phyloP scores from a whole-genome alignment of 495 filamentous ascomycete genomes.

The Hypomontagnella monticulosa region DNA sequence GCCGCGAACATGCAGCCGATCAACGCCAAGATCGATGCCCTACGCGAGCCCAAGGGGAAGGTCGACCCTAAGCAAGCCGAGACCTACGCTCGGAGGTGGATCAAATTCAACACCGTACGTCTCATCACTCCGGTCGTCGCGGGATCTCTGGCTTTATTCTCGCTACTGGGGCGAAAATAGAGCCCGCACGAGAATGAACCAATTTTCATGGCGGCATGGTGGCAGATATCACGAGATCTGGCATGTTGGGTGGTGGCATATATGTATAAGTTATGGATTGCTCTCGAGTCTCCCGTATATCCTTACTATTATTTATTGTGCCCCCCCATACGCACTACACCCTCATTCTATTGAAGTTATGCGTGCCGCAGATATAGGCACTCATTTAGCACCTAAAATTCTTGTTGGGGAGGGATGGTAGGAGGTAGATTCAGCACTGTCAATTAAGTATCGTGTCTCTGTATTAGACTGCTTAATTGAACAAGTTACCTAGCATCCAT shows the following conservation, averaged over 20 bases:
- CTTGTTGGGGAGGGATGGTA: background rate
- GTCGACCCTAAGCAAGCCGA: constrained; percentile 49
- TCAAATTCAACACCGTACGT: constrained; percentile 49
- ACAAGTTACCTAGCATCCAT: background rate
- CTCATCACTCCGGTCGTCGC: constrained; percentile 54
- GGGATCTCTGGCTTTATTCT: constrained; percentile 51
- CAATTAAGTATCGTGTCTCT: background rate
- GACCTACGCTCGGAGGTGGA: constrained; percentile 51
- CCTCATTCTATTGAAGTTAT: background rate
- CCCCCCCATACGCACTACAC: background rate
- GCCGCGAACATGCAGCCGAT: constrained; percentile 62
- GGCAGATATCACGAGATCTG: background rate
- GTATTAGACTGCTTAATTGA: too few species aligned
- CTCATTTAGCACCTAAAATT: background rate
- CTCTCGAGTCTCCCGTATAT: background rate
- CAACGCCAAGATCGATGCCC: constrained; percentile 56
- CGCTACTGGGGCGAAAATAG: constrained; percentile 40
- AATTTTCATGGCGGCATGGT: background rate
- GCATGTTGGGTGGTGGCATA: background rate
- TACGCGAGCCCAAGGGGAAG: constrained; percentile 44
- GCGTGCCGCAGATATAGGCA: background rate
- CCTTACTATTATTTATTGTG: too few species aligned
- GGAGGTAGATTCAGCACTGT: background rate
- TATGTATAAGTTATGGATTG: background rate
- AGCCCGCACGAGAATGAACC: background rate